Evolutionary conservation across 495 filamentous ascomycete species (phyloP).

Genomic region (Acidiella bohemica): DNA sequence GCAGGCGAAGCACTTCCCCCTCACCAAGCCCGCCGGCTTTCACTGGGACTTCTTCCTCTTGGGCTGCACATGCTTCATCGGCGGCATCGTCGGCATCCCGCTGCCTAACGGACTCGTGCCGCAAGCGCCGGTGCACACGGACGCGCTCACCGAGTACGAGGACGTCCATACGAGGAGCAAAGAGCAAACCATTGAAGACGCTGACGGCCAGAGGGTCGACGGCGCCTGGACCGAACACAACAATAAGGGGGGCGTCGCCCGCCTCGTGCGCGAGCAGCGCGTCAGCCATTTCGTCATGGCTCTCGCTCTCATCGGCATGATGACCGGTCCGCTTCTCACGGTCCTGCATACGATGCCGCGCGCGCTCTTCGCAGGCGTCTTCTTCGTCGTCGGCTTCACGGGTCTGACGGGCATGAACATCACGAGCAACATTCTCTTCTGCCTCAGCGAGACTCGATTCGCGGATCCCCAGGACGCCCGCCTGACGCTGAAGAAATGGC

Average conservation of each 20-base stretch:
- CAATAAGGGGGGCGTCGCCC: slow-evolving; percentile 41
- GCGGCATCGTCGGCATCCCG: slow-evolving; percentile 77
- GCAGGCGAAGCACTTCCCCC: slow-evolving; percentile 83
- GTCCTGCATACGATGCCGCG: slow-evolving; percentile 80
- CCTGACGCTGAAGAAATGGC: slow-evolving; percentile 36
- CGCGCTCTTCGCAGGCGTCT: slow-evolving; percentile 75
- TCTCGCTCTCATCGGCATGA: slow-evolving; percentile 70
- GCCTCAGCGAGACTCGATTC: slow-evolving; percentile 51
- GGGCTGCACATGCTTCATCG: slow-evolving; percentile 72
- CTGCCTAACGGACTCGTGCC: slow-evolving; percentile 72
- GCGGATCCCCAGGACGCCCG: slow-evolving; percentile 56
- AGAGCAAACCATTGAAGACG: slow-evolving; percentile 26
- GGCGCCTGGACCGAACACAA: slow-evolving; percentile 31
- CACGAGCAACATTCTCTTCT: slow-evolving; percentile 65
- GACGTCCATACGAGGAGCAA: slow-evolving; percentile 17
- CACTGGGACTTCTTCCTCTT: slow-evolving; percentile 94
- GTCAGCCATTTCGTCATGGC: slow-evolving; percentile 77
- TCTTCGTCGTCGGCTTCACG: slow-evolving; percentile 88
- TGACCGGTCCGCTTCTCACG: slow-evolving; percentile 70
- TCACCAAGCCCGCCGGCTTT: slow-evolving; percentile 84
- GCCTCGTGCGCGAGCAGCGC: slow-evolving; percentile 79
- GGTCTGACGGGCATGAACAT: slow-evolving; percentile 54
- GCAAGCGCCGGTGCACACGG: slow-evolving; percentile 89
- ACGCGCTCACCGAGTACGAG: slow-evolving; percentile 20
- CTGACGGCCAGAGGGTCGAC: slow-evolving; percentile 29